phyloP scores from a whole-genome alignment of 2,329 filamentous ascomycete species.

The Penicillium sp. region DNA sequence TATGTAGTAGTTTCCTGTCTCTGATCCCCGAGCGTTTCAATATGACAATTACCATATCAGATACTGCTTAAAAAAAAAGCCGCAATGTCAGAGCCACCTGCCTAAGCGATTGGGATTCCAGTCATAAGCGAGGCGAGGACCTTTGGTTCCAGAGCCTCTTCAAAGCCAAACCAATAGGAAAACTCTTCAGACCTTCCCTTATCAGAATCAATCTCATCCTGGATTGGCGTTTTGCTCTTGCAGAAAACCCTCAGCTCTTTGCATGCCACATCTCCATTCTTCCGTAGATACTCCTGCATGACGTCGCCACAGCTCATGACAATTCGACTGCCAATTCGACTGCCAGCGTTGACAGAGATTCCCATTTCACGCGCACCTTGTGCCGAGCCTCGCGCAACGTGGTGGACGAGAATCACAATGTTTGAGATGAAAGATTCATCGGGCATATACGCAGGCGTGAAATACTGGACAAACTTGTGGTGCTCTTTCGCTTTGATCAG shows the following conservation, averaged over 20 bases:
- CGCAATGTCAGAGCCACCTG: constrained; percentile 2
- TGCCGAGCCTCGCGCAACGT: constrained; percentile 19
- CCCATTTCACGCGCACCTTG: constrained; percentile 11
- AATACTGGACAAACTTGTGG: constrained; percentile 24
- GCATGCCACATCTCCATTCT: constrained; percentile 22
- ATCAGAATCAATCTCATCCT: constrained; percentile 6
- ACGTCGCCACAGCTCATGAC: constrained; percentile 21
- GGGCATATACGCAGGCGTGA: constrained; percentile 20
- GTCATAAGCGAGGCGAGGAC: constrained; percentile 16
- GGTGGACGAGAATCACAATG: constrained; percentile 21
- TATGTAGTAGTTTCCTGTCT: no score
- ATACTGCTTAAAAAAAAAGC: no score
- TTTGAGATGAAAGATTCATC: constrained; percentile 21
- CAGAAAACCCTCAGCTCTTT: constrained; percentile 25
- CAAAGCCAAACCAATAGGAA: constrained; percentile 12
- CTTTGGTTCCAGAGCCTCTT: constrained; percentile 16
- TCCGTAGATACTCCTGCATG: constrained; percentile 22
- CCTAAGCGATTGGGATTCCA: constrained; percentile 18
- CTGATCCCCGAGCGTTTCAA: no score
- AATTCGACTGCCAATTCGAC: constrained; percentile 15
- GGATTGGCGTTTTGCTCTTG: constrained; percentile 20
- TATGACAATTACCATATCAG: no score
- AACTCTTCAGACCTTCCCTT: constrained; percentile 9
- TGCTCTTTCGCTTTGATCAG: constrained; percentile 22
- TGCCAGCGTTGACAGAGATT: background rate